These are phyloP conservation scores for Populus hybrid DNA, from an alignment of 441 rosid species.

Conservation along the genomic window DNA sequence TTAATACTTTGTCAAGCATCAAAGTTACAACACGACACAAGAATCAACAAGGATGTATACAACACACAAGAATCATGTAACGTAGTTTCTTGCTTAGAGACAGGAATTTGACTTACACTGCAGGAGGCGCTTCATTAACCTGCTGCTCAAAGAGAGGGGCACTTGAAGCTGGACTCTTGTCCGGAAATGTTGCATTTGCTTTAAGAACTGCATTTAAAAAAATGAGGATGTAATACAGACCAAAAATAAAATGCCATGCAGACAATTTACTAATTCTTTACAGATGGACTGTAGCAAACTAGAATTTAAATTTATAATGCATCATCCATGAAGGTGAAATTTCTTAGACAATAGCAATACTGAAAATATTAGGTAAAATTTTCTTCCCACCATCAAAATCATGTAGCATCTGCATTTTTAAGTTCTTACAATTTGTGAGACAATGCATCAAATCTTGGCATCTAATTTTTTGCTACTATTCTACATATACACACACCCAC, in stretches of 20 bases:
- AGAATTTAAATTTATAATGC: neutral
- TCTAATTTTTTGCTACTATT: too few species aligned
- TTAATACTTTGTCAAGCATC: neutral
- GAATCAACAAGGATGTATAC: too few species aligned
- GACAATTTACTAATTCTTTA: neutral
- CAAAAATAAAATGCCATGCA: neutral
- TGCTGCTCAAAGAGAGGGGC: constrained; percentile 64
- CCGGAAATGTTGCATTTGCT: constrained; percentile 59
- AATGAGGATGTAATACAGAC: neutral
- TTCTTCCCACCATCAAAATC: neutral
- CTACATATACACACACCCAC: neutral
- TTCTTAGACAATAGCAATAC: neutral
- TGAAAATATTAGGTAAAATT: neutral
- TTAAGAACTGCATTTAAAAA: constrained; percentile 64
- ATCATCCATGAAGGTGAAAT: neutral
- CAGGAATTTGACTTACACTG: constrained; percentile 42
- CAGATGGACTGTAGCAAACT: neutral
- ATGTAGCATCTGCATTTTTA: neutral
- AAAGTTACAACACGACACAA: neutral
- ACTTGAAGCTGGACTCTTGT: constrained; percentile 63
- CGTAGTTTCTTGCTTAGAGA: neutral
- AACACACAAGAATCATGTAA: neutral
- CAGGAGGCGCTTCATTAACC: constrained; percentile 63
- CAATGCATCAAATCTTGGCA: neutral
- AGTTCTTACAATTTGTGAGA: neutral